Evolutionary conservation across 495 filamentous ascomycete genomes (phyloP), one percentile per base, ranked within the genome.

Genomic region (Lepraria neglecta): DNA sequence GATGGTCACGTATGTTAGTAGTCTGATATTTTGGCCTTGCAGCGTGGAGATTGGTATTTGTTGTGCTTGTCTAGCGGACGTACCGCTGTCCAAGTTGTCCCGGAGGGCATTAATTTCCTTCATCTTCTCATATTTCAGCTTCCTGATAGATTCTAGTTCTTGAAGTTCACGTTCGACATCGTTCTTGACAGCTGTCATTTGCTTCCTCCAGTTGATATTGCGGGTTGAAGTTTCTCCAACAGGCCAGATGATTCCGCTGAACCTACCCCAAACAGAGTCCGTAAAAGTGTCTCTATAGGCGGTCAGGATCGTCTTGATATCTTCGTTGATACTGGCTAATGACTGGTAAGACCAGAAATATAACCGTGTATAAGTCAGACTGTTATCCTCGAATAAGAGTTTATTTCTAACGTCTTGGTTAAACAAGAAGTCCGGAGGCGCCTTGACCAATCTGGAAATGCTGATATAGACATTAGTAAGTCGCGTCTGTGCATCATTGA

Each of bases 331-430:
- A 24, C 78, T 74, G 31, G 75, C 78, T 7, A 82, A 70, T 1
- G 80, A 81, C 63, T 82, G 80, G 63, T 75, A 78, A 17, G 77
- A 77, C 77, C 78, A 83, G 66, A 84, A 82, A 65, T 84, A 83
- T 27, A 77, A 74, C 4, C 79, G 72, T 1, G 78, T 80, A 67
- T 77, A 81, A 31, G 78, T 82, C 62, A 80, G 82, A 27, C 74
- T 54, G 21, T 71, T 63, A 66, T 83, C 81, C 66, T 84, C 81
- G 68, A 84, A 84, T 6, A 83, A 71, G 27, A 82, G 74, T 60
- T 71, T 73, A 66, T 84, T 79, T 31, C 81, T 72, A 17, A 78
- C 67, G 14, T 67, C 66, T 24, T 64, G 60, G 60, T 79, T 67
- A 70, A 83, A 84, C 74, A 84, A 80, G 69, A 84, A 84, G 10